These are phyloP conservation scores for Blastobotrys persicus DNA, from an alignment of 1,139 yeast genomes.

Conservation along the genomic window DNA sequence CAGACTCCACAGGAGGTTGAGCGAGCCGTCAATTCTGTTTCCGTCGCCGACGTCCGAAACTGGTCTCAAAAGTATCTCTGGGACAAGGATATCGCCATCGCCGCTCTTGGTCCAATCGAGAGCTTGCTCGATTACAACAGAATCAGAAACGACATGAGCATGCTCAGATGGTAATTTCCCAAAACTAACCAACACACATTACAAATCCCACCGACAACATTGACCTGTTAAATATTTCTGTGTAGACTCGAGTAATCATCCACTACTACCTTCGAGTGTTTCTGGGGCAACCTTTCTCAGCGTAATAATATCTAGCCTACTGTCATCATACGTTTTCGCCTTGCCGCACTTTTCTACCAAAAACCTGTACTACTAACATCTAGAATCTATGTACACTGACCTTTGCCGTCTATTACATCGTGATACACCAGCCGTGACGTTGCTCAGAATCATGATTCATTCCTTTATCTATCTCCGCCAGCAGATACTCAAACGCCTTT, in stretches of 20 bases:
- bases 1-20: slow-evolving; percentile 91
- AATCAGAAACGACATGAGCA: slow-evolving; percentile 46
- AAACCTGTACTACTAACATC: no score
- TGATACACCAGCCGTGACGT: background rate
- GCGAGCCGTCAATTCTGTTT: slow-evolving; percentile 73
- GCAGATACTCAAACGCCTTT: slow-evolving; percentile 59
- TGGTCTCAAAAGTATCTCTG: slow-evolving; percentile 88
- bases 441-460: background rate
- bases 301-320: no score
- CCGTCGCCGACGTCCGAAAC: slow-evolving; percentile 72
- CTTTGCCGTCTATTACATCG: background rate
- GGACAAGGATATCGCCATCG: slow-evolving; percentile 79
- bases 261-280: no score
- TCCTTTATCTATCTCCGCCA: slow-evolving; percentile 61
- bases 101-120: slow-evolving; percentile 81
- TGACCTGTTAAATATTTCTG: background rate
- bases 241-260: background rate
- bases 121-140: slow-evolving; percentile 59
- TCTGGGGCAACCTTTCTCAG: no score
- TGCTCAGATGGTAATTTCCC: slow-evolving; percentile 33
- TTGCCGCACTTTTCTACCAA: no score
- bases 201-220: no score
- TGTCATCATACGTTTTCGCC: no score
- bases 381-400: no score
- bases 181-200: background rate